A percentile compares a stretch with the other conserved stretches of the same genome.
Conservation (phyloP, 306 rosid genomes). For the Malus fusca region DNA sequence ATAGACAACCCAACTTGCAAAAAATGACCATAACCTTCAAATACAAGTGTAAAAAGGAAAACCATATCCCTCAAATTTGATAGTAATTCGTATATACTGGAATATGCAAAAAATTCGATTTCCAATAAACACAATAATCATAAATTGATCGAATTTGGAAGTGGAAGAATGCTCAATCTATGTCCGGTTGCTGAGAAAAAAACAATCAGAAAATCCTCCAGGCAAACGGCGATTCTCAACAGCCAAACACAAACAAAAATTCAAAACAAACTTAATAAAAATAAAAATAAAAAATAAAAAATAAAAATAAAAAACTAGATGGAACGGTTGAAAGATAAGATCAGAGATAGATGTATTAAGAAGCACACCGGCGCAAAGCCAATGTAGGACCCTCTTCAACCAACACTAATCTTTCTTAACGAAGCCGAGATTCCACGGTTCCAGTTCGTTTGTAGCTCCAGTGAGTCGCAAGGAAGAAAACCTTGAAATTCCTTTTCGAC, state of each 20-base stretch:
- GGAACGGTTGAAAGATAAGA: not conserved
- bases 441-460: too few species aligned
- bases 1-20: not conserved
- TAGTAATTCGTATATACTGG: not conserved
- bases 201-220: slow-evolving; percentile 4
- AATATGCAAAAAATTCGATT: too few species aligned
- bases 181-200: not conserved
- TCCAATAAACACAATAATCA: not conserved
- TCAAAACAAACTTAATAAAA: not conserved
- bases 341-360: not conserved
- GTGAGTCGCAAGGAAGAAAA: too few species aligned
- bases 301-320: too few species aligned
- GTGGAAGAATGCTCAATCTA: not conserved
- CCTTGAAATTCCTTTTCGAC: too few species aligned
- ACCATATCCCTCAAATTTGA: not conserved
- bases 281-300: not conserved
- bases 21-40: not conserved
- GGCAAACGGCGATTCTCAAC: not conserved
- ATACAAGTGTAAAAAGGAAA: not conserved
- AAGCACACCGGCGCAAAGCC: not conserved
- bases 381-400: not conserved
- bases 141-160: not conserved
- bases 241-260: not conserved
- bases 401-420: too few species aligned
- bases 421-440: too few species aligned